Percentiles rank a stretch among this genome's conserved stretches.
phyloP scores from a whole-genome alignment of 345 rosid species.

The Heritiera fomes region DNA sequence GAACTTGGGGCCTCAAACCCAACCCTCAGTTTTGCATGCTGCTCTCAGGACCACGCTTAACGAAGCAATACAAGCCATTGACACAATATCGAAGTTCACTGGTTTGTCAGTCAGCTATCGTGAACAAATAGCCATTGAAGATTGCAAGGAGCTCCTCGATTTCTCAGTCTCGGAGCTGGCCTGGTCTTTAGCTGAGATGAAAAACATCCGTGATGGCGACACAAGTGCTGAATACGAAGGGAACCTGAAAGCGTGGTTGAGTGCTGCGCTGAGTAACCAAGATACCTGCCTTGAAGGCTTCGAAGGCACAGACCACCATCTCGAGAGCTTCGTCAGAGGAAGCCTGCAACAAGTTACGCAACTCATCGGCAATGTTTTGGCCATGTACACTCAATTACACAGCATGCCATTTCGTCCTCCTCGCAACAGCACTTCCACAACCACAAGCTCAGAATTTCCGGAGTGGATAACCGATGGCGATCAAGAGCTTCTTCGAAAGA shows the following conservation, averaged over 20 bases:
- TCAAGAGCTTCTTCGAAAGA: slow-evolving; percentile 36
- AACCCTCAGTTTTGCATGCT: slow-evolving; percentile 55
- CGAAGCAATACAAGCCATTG: slow-evolving; percentile 66
- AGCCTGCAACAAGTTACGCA: slow-evolving; percentile 83
- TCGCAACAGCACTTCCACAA: slow-evolving; percentile 26
- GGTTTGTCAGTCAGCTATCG: slow-evolving; percentile 63
- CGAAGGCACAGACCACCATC: slow-evolving; percentile 73
- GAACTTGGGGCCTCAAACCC: slow-evolving; percentile 30
- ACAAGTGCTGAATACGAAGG: slow-evolving; percentile 46
- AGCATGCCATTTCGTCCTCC: slow-evolving; percentile 66
- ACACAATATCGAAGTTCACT: slow-evolving; percentile 54
- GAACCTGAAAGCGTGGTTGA: slow-evolving; percentile 77
- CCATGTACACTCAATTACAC: slow-evolving; percentile 58
- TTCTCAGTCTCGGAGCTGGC: slow-evolving; percentile 88
- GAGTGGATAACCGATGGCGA: slow-evolving; percentile 72
- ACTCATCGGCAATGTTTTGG: slow-evolving; percentile 57
- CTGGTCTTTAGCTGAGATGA: slow-evolving; percentile 88
- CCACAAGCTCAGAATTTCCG: slow-evolving; percentile 34
- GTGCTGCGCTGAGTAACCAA: slow-evolving; percentile 90
- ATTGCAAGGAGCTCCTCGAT: slow-evolving; percentile 90
- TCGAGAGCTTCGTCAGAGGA: slow-evolving; percentile 57
- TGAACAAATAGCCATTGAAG: slow-evolving; percentile 78
- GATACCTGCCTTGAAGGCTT: slow-evolving; percentile 94
- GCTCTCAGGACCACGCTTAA: slow-evolving; percentile 59
- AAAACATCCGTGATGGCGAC: slow-evolving; percentile 54